Evolutionary conservation across 2,329 filamentous ascomycete genomes (phyloP), one percentile per base, ranked within the genome.

Genomic region (Alternaria dauci): DNA sequence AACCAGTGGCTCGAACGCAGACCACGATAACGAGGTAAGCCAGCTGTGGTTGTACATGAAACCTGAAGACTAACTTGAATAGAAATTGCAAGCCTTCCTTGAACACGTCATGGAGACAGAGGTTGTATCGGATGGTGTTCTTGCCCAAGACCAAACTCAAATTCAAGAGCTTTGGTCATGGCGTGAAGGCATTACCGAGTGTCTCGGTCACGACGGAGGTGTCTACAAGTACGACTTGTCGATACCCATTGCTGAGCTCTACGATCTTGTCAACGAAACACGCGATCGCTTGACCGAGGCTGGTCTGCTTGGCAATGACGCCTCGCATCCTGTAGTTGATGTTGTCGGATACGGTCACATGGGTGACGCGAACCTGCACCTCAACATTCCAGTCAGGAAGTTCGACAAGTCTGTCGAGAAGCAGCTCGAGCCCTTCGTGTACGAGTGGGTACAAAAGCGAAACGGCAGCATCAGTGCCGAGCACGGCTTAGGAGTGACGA

Each of bases 201-300:
- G 90, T 46, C 84, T 96, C 26, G 92, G 92, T 63, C 93, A 97
- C 78, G 93, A 91, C 81, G 96, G 95, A 59, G 95, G 94, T 44
- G 94, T 95, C 8, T 99, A 99, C 86, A 99, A 99, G 82, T 99
- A 99, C 78, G 95, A 99, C 75, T 85, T 99, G 32, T 98, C 95
- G 7, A 97, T 99, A 67, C 95, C 95, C 1, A 85, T 99, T 28
- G 81, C 87, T 12, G 90, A 97, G 68, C 88, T 99, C 72, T 99
- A 99, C 81, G 84, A 87, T 69, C 84, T 99, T 30, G 95, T 99
- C 30, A 91, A 95, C 67, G 95, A 98, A 70, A 91, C 89, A 23
- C 87, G 90, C 65, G 88, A 87, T 54, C 88, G 89, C 54, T 85
- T 99, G 67, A 84, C 86, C 1, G 85, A 89, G 55, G 89, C 89